Percentiles rank a stretch among this genome's conserved stretches.
Evolutionary conservation across 2,329 filamentous ascomycete genomes (phyloP).

Genomic region (Penicillium sp.): DNA sequence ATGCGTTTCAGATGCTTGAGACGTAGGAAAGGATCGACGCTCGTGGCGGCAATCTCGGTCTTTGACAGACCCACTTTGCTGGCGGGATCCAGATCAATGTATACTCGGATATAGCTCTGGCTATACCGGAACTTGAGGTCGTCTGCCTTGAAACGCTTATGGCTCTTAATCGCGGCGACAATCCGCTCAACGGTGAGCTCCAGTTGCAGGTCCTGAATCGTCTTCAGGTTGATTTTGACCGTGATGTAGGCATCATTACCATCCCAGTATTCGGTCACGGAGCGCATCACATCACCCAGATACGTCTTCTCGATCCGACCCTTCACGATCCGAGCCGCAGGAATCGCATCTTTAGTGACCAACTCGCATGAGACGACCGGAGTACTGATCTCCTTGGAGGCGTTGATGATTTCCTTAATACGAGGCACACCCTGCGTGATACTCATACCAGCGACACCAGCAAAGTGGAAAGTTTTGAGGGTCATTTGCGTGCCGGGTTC

Average conservation of each 20-base stretch:
- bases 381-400: constrained; percentile 86
- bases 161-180: constrained; percentile 65
- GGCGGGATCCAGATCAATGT: constrained; percentile 49
- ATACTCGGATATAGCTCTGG: constrained; percentile 61
- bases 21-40: constrained; percentile 48
- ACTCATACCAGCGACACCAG: constrained; percentile 98
- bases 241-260: constrained; percentile 67
- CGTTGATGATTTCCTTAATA: constrained; percentile 99
- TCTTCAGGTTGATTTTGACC: constrained; percentile 73
- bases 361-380: constrained; percentile 87
- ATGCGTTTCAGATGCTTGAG: constrained; percentile 79
- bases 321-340: constrained; percentile 84
- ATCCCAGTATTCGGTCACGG: constrained; percentile 86
- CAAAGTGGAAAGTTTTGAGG: constrained; percentile 98
- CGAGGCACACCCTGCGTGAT: constrained; percentile 98
- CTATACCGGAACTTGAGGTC: constrained; percentile 57
- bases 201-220: constrained; percentile 72
- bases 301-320: constrained; percentile 93
- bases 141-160: constrained; percentile 66
- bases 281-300: constrained; percentile 71
- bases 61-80: constrained; percentile 35
- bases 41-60: constrained; percentile 41
- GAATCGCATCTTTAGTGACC: constrained; percentile 65
- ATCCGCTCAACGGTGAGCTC: constrained; percentile 72
- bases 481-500: constrained; percentile 99